Conservation (phyloP, 345 rosid species). For the Salix brachista region DNA sequence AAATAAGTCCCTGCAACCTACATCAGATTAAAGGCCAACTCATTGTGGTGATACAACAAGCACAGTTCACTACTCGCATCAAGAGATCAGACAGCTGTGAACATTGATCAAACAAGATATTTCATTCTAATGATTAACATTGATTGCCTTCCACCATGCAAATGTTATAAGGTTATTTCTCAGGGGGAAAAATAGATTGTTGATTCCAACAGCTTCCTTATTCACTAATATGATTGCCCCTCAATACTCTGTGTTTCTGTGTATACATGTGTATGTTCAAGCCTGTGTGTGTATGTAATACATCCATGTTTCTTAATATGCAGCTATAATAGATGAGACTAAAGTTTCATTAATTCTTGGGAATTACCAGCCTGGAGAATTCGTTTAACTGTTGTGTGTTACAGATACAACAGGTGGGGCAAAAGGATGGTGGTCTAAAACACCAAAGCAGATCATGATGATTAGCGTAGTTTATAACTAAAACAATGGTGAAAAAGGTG, state of each 20-base stretch:
- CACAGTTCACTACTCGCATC: neutral
- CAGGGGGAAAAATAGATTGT: neutral
- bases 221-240: neutral
- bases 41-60: neutral
- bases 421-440: neutral
- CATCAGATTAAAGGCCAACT: neutral
- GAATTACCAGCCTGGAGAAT: neutral
- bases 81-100: neutral
- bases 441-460: neutral
- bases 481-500: neutral
- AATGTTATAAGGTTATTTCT: neutral
- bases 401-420: neutral
- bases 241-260: neutral
- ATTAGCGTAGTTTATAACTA: neutral
- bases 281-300: neutral
- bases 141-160: neutral
- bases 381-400: neutral
- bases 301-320: neutral
- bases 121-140: neutral
- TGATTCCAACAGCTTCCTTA: neutral
- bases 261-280: neutral
- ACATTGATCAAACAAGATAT: neutral
- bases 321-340: neutral
- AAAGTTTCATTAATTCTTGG: neutral
- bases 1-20: neutral